Conservation (phyloP, 106 monocot species). For the Phalaenopsis equestris region DNA sequence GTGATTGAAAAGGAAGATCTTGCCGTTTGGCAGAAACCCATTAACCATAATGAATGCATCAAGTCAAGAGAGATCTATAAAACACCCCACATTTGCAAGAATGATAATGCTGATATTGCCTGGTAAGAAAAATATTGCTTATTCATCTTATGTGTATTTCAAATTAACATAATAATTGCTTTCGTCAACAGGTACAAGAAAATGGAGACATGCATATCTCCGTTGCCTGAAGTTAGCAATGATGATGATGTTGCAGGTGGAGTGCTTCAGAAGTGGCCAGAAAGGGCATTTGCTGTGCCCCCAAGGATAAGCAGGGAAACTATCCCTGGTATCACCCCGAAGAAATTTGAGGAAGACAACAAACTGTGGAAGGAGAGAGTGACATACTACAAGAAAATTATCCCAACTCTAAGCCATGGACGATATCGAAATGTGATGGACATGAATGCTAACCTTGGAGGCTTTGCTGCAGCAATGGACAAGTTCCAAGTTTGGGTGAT, state of each 20-base stretch:
- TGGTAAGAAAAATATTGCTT: conserved; percentile 6
- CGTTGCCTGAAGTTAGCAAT: conserved; percentile 28
- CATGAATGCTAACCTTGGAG: conserved; percentile 48
- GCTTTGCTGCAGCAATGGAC: conserved; percentile 44
- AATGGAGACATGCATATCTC: conserved; percentile 48
- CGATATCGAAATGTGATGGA: conserved; percentile 48
- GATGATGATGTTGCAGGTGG: conserved; percentile 32
- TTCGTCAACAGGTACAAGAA: conserved; percentile 33
- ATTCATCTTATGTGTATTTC: background rate
- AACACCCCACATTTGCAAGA: conserved; percentile 13
- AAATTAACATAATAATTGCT: background rate
- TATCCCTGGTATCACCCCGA: conserved; percentile 15
- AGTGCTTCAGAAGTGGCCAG: conserved; percentile 25
- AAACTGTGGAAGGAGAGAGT: conserved; percentile 31
- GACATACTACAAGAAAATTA: conserved; percentile 24
- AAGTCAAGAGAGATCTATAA: conserved; percentile 12
- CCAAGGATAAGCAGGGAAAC: conserved; percentile 26
- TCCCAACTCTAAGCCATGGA: conserved; percentile 20
- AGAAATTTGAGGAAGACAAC: conserved; percentile 34
- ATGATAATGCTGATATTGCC: conserved; percentile 12
- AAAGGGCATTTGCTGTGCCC: conserved; percentile 32
- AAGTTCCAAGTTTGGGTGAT: conserved; percentile 44
- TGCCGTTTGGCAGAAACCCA: conserved; percentile 48
- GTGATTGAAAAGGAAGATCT: conserved; percentile 43
- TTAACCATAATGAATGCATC: conserved; percentile 39